phyloP scores from a whole-genome alignment of 352 stramenopile species.

The Phytopythium aichiense region DNA sequence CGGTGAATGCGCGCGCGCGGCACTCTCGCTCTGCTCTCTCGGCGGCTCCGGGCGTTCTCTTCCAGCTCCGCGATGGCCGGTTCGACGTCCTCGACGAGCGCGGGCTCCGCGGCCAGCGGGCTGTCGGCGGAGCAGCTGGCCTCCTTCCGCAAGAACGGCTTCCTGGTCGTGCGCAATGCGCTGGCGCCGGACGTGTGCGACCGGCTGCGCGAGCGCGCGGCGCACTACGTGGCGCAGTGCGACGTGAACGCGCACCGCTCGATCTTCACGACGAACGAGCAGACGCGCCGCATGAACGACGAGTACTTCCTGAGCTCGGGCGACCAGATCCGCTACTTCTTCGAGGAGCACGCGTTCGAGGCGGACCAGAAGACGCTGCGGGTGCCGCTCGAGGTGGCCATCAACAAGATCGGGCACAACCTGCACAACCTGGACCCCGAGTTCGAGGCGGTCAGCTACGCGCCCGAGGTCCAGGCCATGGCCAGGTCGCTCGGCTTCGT shows the following conservation, averaged over 20 bases:
- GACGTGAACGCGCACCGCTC: constrained; percentile 62
- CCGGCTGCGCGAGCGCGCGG: constrained; percentile 38
- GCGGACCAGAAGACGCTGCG: constrained; percentile 58
- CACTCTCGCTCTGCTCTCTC: neutral
- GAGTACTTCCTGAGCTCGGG: constrained; percentile 94
- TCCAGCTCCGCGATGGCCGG: neutral
- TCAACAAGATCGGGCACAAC: constrained; percentile 97
- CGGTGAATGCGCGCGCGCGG: neutral
- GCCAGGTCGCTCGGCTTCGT: constrained; percentile 83
- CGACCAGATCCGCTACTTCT: constrained; percentile 93
- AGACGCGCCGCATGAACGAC: constrained; percentile 79
- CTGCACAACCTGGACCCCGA: constrained; percentile 88
- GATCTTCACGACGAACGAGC: constrained; percentile 83
- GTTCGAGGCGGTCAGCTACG: constrained; percentile 88
- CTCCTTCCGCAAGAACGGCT: constrained; percentile 66
- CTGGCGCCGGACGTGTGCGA: constrained; percentile 48
- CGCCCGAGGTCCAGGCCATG: constrained; percentile 64
- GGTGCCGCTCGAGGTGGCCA: constrained; percentile 61
- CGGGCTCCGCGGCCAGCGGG: constrained; percentile 11
- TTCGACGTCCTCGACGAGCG: constrained; percentile 4
- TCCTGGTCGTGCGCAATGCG: constrained; percentile 45
- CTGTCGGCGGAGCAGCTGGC: constrained; percentile 55
- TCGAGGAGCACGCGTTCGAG: constrained; percentile 83
- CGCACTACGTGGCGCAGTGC: constrained; percentile 53
- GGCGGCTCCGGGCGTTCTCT: neutral